Conservation (phyloP, 345 rosid genomes). For the Microthlaspi erraticum region DNA sequence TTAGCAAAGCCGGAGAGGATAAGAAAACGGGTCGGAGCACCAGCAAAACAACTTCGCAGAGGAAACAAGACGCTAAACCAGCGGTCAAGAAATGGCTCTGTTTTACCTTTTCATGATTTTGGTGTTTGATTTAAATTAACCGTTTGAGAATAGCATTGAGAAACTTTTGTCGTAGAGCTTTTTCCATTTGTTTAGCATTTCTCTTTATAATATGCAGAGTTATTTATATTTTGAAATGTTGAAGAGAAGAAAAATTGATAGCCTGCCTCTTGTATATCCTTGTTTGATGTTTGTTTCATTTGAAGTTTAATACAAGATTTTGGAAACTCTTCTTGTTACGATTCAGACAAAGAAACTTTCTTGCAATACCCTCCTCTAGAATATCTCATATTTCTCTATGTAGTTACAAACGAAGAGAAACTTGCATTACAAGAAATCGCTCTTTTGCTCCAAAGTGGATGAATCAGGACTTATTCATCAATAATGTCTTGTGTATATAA, state of each 20-base stretch:
- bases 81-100: constrained; percentile 50
- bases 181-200: constrained; percentile 12
- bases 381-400: neutral
- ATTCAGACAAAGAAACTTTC: too few species aligned
- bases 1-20: constrained; percentile 52
- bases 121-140: neutral
- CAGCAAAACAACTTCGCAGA: constrained; percentile 36
- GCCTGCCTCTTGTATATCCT: constrained; percentile 21
- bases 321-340: neutral
- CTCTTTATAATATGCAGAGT: neutral
- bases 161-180: constrained; percentile 1
- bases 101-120: constrained; percentile 38
- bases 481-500: neutral
- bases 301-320: constrained; percentile 16
- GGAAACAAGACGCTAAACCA: constrained; percentile 41
- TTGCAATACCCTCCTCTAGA: neutral
- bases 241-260: neutral
- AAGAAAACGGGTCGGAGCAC: constrained; percentile 46
- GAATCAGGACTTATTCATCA: constrained; percentile 16
- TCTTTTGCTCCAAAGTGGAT: constrained; percentile 7
- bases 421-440: constrained; percentile 14
- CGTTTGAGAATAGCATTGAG: constrained; percentile 15
- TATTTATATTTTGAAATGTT: constrained; percentile 10
- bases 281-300: constrained; percentile 32
- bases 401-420: neutral